Percentiles rank a stretch among this genome's conserved stretches.
Evolutionary conservation across 2,329 filamentous ascomycete genomes (phyloP).

Genomic region (Amphichorda felina): DNA sequence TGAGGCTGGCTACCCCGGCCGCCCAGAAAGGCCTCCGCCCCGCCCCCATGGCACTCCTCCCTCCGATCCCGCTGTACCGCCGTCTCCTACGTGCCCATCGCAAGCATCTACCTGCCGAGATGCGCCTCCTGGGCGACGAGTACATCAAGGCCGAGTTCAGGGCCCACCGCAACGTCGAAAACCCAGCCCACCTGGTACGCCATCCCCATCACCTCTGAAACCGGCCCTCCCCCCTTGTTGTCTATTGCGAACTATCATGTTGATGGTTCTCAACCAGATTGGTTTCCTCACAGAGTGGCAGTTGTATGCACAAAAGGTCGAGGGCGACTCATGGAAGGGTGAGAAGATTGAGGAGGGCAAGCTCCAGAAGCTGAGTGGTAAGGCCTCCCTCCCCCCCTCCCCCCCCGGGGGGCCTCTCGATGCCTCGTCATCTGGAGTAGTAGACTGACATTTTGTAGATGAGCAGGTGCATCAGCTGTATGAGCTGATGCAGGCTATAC

Average conservation of each 20-base stretch:
- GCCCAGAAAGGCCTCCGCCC: constrained; percentile 20
- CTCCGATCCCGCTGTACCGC: constrained; percentile 81
- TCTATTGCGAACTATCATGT: too few species aligned
- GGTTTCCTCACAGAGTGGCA: constrained; percentile 97
- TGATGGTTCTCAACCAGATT: constrained; percentile 46
- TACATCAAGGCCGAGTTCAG: constrained; percentile 92
- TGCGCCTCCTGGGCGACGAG: constrained; percentile 76
- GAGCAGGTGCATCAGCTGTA: constrained; percentile 91
- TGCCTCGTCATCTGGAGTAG: too few species aligned
- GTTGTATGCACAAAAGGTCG: constrained; percentile 81
- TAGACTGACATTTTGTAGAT: constrained; percentile 38
- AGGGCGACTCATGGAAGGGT: constrained; percentile 76
- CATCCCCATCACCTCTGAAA: neutral
- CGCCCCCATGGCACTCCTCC: constrained; percentile 56
- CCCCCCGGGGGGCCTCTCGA: too few species aligned
- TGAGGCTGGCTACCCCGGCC: constrained; percentile 24
- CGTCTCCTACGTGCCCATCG: constrained; percentile 79
- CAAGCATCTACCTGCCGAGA: constrained; percentile 59
- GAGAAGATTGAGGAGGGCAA: constrained; percentile 75
- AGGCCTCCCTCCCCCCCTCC: constrained; percentile 24
- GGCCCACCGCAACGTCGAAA: constrained; percentile 72
- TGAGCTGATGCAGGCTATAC: constrained; percentile 80
- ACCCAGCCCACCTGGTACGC: constrained; percentile 79
- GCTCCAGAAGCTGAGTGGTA: constrained; percentile 89
- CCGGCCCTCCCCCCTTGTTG: neutral